Base-by-base conservation (phyloP, 2,329 filamentous ascomycete genomes). In the Colletotrichum plurivorum region DNA sequence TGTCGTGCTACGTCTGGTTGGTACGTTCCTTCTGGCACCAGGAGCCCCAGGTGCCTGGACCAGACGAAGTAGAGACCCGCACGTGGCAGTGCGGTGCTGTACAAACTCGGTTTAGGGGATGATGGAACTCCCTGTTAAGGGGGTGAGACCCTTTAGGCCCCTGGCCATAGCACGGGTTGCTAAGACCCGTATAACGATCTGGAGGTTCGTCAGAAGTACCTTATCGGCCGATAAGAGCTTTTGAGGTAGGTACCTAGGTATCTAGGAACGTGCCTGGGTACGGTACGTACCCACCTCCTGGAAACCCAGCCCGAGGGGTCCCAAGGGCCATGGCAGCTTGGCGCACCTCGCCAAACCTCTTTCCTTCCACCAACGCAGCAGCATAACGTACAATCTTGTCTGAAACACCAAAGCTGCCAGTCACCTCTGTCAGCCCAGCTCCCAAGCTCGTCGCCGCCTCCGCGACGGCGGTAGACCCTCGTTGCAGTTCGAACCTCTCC, bases 351-450 rank as follows among this genome's bases (percentile, higher is more conserved):
- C 31, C 63, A 53, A 59, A 59, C 39, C 63, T 10, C 43, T 36
- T 20, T 15, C n/a, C 31, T 27, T 20, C 39, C 16, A 16, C 54
- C 39, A 63, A 52, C 52, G 22, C 53, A 49, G 45, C 45, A 69
- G 67, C 67, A 70, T 70, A 63, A 70, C 57, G 52, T 66, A 70
- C 67, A 70, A 67, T 70, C 63, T 70, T 48, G 57, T 63, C 63
- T 70, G 67, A 70, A 70, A 70, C 67, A 68, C 45, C 56, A 65
- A 52, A 13, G 57, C 57, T 45, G 48, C 67, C 67, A 62, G 60
- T 68, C 60, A 65, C 12, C 58, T 51, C 56, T 43, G 39, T 36
- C 54, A 20, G 15, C 56, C 41, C 62, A 67, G 54, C 61, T 61
- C 31, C 51, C 27, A 61, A 66, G 54, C 55, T 70, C 53, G 51